Percentiles rank a stretch among this genome's conserved stretches.
Evolutionary conservation across 1,284 basidiomycete species (phyloP).

Genomic region (Tetrapyrgos nigripes): DNA sequence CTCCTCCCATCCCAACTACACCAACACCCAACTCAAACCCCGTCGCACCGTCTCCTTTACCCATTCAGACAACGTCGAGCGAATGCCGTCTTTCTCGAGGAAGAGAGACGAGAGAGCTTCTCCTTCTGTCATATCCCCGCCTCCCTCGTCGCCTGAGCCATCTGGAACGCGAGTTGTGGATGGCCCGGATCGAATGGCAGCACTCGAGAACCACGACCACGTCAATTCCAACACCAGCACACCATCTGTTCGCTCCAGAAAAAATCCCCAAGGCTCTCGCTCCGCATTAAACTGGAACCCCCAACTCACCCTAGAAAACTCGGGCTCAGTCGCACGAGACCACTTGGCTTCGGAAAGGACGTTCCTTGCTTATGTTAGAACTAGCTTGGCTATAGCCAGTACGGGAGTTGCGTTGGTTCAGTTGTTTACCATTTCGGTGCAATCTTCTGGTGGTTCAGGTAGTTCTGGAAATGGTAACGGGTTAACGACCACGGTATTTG

Average conservation of each 20-base stretch:
- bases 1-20: neutral
- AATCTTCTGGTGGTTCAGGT: neutral
- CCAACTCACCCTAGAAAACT: conserved; percentile 54
- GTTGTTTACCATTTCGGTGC: conserved; percentile 50
- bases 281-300: conserved; percentile 1
- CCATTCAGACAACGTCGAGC: neutral
- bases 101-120: neutral
- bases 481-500: neutral
- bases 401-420: conserved; percentile 68
- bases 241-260: too few relatives aligned
- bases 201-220: too few relatives aligned
- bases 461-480: neutral
- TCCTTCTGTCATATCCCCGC: neutral
- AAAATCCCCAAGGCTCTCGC: neutral
- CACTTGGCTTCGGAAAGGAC: conserved; percentile 66
- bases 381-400: conserved; percentile 61
- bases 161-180: neutral
- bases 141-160: neutral
- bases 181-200: neutral
- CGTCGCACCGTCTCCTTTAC: neutral
- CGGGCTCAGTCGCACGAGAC: conserved; percentile 65
- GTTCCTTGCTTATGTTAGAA: conserved; percentile 64
- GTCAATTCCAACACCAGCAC: too few relatives aligned
- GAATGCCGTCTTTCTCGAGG: neutral
- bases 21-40: neutral